These are phyloP conservation scores for Vinca minor DNA, from an alignment of 257 asterid genomes.

Conservation along the genomic window DNA sequence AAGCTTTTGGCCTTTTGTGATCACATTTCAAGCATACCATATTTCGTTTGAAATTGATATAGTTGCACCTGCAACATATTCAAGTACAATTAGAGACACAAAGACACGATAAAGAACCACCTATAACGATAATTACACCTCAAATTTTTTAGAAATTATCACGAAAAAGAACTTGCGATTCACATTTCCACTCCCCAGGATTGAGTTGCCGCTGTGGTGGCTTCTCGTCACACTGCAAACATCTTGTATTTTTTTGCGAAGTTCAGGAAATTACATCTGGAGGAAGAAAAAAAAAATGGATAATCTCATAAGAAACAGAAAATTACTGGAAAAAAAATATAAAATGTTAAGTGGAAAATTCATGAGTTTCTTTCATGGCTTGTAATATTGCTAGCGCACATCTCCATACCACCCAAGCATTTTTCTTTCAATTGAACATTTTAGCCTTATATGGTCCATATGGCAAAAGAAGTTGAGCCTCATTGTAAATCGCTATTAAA, in stretches of 20 bases:
- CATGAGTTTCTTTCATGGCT: no score
- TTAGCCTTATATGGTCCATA: no score
- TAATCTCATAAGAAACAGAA: slow-evolving; percentile 14
- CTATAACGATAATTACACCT: not conserved
- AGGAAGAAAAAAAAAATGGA: slow-evolving; percentile 13
- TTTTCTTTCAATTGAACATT: no score
- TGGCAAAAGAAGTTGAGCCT: no score
- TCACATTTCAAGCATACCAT: slow-evolving; percentile 89
- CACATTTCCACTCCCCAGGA: slow-evolving; percentile 98
- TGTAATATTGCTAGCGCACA: no score
- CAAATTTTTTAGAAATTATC: not conserved
- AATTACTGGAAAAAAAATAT: not conserved
- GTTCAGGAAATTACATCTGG: slow-evolving; percentile 84
- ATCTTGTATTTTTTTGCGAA: slow-evolving; percentile 81
- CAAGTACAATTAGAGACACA: not conserved
- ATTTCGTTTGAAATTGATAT: slow-evolving; percentile 76
- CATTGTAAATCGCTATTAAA: no score
- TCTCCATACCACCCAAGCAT: no score
- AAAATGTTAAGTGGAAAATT: no score
- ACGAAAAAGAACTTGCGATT: slow-evolving; percentile 51
- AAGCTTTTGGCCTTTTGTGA: slow-evolving; percentile 60
- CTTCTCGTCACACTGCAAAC: slow-evolving; percentile 69
- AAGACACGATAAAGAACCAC: not conserved
- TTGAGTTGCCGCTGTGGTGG: slow-evolving; percentile 67
- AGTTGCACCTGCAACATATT: slow-evolving; percentile 56